Conservation (phyloP, 352 stramenopile genomes). For the Pythium dissimile region DNA sequence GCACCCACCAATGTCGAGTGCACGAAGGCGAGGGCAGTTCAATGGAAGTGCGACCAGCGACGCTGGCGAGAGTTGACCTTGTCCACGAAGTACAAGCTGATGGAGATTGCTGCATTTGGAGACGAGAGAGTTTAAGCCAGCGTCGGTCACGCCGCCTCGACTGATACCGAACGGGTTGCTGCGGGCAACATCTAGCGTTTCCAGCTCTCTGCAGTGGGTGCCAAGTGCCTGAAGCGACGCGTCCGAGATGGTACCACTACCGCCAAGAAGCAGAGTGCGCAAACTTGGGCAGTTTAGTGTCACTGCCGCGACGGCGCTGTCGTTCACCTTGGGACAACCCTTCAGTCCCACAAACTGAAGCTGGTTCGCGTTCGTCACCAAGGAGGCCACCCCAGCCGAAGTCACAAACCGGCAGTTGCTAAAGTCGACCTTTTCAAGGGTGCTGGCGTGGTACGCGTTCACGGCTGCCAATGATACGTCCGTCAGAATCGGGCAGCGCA, state of each 20-base stretch:
- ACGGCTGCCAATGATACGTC: constrained; percentile 31
- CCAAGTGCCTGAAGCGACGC: constrained; percentile 35
- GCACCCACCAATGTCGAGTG: constrained; percentile 57
- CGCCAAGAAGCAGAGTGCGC: constrained; percentile 39
- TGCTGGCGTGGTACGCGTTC: constrained; percentile 26
- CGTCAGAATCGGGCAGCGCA: constrained; percentile 55
- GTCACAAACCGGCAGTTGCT: constrained; percentile 60
- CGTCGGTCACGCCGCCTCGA: constrained; percentile 47
- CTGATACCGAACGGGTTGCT: constrained; percentile 67
- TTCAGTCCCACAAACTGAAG: constrained; percentile 50
- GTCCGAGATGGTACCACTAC: constrained; percentile 47
- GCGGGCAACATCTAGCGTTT: constrained; percentile 47
- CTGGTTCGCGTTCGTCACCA: constrained; percentile 27
- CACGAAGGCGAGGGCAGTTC: constrained; percentile 39
- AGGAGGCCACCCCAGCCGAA: constrained; percentile 24
- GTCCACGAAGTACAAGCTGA: constrained; percentile 45
- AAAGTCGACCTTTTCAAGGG: constrained; percentile 45
- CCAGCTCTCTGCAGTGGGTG: constrained; percentile 34
- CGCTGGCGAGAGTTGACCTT: constrained; percentile 42
- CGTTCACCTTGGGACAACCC: constrained; percentile 49
- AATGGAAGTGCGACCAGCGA: constrained; percentile 35
- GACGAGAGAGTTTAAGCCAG: constrained; percentile 35
- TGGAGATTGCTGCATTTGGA: constrained; percentile 38
- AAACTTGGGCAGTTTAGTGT: constrained; percentile 33
- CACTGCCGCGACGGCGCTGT: constrained; percentile 31